Base-by-base conservation (phyloP, 257 asterid genomes). In the Capsicum rhomboideum region DNA sequence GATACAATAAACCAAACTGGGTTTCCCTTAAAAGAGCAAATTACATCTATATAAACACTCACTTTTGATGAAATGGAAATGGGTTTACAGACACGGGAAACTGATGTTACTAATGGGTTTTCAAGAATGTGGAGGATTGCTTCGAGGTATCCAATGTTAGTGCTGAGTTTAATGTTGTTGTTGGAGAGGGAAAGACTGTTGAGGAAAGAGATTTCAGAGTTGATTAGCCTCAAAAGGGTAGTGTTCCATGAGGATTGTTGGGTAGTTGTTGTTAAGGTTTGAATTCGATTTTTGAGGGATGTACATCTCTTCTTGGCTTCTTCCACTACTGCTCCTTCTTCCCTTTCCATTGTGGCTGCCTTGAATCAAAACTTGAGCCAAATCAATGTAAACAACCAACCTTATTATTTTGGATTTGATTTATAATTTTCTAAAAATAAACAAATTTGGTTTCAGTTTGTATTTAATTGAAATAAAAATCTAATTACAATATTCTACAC, bases 1-100 rank as follows among this genome's bases (percentile, higher is more conserved):
- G 98, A 96, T 2, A 95, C 98, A 16, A 94, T 55, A 80, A 96
- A 86, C 99, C 99, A 96, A 84, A 93, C 97, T 2, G 99, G 99
- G 83, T 86, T 89, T 53, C 98, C 97, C 52, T 89, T 88, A 31
- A 92, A 56, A 74, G 94, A 90, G 67, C 98, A 95, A 13, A 95
- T 89, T 34, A 90, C 87, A n/a, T 96, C 99, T 40, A 95, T 92
- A 83, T 94, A 91, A 80, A 92, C 66, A 55, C 91, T 89, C 44
- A 46, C n/a, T 14, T 83, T 4, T 87, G 79, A 87, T 85, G 85
- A 14, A 10, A 89, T 50, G 58, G 82, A 80, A 78, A 94, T 71
- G 20, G 97, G 88, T 88, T 90, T 94, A 85, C 98, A 94, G 83
- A 93, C 97, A 29, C 98, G 98, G 21, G 98, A 93, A 49, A 93